A percentile compares a stretch with the other conserved stretches of the same genome.
Evolutionary conservation across 2,329 filamentous ascomycete genomes (phyloP).

Genomic region (Sordariomycetes sp.): DNA sequence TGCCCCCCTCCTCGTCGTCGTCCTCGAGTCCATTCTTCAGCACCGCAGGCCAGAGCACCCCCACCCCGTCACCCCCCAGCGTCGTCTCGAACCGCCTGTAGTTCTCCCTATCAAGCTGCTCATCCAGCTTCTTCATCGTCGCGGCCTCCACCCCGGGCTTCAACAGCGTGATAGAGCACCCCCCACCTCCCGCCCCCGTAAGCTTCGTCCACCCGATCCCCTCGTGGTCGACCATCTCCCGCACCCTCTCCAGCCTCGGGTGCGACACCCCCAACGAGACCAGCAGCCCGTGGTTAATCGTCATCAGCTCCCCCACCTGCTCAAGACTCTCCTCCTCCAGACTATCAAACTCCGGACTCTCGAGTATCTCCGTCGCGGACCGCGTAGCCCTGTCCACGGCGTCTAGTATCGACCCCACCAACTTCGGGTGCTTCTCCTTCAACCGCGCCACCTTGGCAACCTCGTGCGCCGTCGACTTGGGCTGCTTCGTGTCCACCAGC

Average conservation of each 20-base stretch:
- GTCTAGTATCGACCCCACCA: conserved; percentile 71
- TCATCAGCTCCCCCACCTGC: conserved; percentile 75
- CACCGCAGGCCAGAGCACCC: conserved; percentile 86
- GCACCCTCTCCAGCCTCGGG: conserved; percentile 79
- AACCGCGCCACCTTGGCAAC: conserved; percentile 75
- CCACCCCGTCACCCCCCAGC: conserved; percentile 84
- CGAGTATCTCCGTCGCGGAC: conserved; percentile 39
- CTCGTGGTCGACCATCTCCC: conserved; percentile 79
- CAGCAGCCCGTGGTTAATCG: conserved; percentile 85
- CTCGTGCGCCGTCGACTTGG: conserved; percentile 74
- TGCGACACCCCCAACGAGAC: conserved; percentile 91
- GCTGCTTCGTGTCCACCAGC: conserved; percentile 76
- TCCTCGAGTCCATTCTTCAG: conserved; percentile 73
- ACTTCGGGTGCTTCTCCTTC: conserved; percentile 55
- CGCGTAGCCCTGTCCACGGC: conserved; percentile 65
- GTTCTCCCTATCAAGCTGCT: conserved; percentile 53
- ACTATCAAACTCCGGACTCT: conserved; percentile 53
- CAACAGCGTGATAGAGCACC: conserved; percentile 86
- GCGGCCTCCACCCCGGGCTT: conserved; percentile 47
- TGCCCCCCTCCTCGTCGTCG: conserved; percentile 64
- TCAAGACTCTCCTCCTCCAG: conserved; percentile 49
- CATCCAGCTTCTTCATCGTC: conserved; percentile 49
- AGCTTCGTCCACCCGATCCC: conserved; percentile 95
- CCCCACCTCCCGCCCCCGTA: conserved; percentile 88
- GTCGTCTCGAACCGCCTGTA: conserved; percentile 83